Percentiles rank a stretch among this genome's conserved stretches.
These are phyloP conservation scores for Penicillium sp. DNA, from an alignment of 2,329 filamentous ascomycete genomes.

Conservation along the genomic window DNA sequence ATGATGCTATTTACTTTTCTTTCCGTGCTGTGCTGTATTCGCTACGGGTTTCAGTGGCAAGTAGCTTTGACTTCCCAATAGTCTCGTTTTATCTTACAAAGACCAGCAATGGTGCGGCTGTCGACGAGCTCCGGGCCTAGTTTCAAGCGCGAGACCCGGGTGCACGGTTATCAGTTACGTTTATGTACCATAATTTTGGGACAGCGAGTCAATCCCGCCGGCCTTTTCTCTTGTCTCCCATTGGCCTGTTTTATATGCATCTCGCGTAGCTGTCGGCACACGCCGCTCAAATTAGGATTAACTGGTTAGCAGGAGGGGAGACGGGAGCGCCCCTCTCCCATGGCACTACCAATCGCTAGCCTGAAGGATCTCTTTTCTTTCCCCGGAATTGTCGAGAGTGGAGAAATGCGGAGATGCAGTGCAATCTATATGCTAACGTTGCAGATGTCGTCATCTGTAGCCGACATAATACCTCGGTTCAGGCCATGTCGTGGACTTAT, in stretches of 20 bases:
- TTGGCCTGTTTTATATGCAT: background rate
- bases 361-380: background rate
- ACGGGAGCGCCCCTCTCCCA: background rate
- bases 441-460: no score
- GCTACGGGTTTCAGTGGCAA: background rate
- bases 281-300: background rate
- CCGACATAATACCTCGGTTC: background rate
- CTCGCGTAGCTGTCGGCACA: background rate
- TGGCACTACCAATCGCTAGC: background rate
- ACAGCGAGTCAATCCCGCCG: background rate
- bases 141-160: background rate
- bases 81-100: slow-evolving; percentile 2
- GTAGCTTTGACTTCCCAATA: background rate
- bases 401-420: background rate
- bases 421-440: no score
- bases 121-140: background rate
- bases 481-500: background rate
- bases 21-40: background rate
- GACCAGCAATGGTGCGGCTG: background rate
- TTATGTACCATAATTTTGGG: background rate
- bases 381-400: background rate
- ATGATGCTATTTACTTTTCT: slow-evolving; percentile 2
- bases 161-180: background rate
- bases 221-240: background rate
- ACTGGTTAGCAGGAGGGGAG: background rate